Evolutionary conservation across 2,329 filamentous ascomycete genomes (phyloP).

Genomic region (Dothideomycetes sp.): DNA sequence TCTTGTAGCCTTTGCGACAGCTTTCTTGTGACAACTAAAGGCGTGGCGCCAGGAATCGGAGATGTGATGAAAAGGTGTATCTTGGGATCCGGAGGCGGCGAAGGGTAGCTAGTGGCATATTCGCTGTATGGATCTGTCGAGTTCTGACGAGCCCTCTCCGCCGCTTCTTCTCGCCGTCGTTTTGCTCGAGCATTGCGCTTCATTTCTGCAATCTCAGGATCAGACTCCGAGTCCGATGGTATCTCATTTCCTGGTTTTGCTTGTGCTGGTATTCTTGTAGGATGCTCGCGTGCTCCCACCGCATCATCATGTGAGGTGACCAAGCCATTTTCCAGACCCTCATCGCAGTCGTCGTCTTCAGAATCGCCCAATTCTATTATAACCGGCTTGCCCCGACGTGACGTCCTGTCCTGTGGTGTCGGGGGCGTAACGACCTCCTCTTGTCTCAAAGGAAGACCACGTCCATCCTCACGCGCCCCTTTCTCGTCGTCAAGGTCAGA

Average conservation of each 20-base stretch:
- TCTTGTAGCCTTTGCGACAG: slow-evolving; percentile 57
- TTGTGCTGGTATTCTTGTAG: background rate
- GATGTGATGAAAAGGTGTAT: slow-evolving; percentile 61
- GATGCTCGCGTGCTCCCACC: background rate
- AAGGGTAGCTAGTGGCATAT: slow-evolving; percentile 7
- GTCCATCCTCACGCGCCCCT: background rate
- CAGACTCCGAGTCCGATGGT: slow-evolving; percentile 25
- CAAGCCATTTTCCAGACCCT: background rate
- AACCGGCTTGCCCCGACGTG: background rate
- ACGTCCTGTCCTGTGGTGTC: background rate
- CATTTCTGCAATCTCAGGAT: slow-evolving; percentile 33
- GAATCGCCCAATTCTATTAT: background rate
- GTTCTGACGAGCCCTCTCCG: slow-evolving; percentile 7
- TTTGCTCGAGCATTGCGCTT: slow-evolving; percentile 30
- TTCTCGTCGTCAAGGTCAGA: background rate
- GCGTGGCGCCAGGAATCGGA: slow-evolving; percentile 46
- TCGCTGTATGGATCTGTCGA: slow-evolving; percentile 10
- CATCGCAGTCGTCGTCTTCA: background rate
- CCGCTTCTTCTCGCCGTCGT: slow-evolving; percentile 19
- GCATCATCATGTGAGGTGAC: background rate
- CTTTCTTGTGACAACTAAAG: slow-evolving; percentile 54
- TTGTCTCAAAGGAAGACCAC: background rate
- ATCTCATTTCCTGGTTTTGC: slow-evolving; percentile 1
- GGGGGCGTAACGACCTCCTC: background rate
- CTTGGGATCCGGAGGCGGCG: slow-evolving; percentile 30